Evolutionary conservation across 1,284 basidiomycete species (phyloP).

Genomic region (Cerioporus squamosus): DNA sequence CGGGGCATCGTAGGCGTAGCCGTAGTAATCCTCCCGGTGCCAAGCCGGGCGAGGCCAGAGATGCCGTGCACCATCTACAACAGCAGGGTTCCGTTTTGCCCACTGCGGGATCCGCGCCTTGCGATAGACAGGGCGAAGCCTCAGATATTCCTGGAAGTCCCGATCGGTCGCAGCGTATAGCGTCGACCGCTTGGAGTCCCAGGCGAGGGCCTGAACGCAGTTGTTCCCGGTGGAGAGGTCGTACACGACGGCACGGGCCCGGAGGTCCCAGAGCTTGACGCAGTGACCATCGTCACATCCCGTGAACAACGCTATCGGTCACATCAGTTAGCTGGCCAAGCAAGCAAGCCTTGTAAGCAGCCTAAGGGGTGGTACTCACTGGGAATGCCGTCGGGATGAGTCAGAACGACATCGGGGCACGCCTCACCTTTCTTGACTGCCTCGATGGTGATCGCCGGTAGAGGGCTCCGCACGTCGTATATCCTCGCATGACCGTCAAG

Average conservation of each 20-base stretch:
- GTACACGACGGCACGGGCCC: conserved; percentile 35
- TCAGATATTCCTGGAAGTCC: no score
- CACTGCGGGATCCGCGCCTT: not conserved
- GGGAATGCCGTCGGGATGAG: conserved; percentile 33
- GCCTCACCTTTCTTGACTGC: conserved; percentile 10
- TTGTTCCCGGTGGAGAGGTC: conserved; percentile 45
- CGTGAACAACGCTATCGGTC: conserved; percentile 24
- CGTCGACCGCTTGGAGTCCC: conserved; percentile 32
- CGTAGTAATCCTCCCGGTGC: no score
- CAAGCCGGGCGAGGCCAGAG: no score
- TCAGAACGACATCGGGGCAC: conserved; percentile 21
- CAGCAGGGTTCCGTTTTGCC: no score
- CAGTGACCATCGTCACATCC: conserved; percentile 24
- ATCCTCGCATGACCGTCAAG: conserved; percentile 43
- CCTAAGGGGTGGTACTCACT: no score
- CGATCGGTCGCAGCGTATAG: conserved; percentile 40
- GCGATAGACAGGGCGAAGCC: conserved; percentile 31
- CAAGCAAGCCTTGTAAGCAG: no score
- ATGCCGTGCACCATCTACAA: not conserved
- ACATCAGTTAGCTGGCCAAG: no score
- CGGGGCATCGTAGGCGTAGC: no score
- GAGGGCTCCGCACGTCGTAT: conserved; percentile 39
- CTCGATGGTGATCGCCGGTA: conserved; percentile 33
- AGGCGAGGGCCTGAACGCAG: conserved; percentile 32
- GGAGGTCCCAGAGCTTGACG: conserved; percentile 43